These are phyloP conservation scores for Sclerotinia trifoliorum DNA, from an alignment of 2,329 filamentous ascomycete species.

Conservation along the genomic window DNA sequence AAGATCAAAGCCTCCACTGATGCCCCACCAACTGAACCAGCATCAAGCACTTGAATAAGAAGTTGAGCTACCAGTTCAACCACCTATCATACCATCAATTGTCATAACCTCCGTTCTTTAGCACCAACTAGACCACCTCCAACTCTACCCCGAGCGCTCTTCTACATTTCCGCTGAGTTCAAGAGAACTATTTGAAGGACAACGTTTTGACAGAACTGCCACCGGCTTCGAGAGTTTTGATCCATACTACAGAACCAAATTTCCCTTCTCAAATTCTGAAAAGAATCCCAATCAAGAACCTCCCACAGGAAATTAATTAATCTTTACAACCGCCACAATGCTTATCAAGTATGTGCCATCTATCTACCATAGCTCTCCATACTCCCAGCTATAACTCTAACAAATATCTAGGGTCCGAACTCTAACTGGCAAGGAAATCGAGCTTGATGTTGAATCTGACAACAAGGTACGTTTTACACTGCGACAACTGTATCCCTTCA, in stretches of 20 bases:
- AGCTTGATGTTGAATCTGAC: slow-evolving; percentile 91
- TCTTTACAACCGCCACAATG: background rate
- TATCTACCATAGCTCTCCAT: no score
- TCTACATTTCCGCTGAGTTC: background rate
- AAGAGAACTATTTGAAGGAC: background rate
- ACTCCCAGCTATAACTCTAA: slow-evolving; percentile 5
- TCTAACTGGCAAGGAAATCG: slow-evolving; percentile 97
- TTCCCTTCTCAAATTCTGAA: background rate
- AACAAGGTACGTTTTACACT: slow-evolving; percentile 67
- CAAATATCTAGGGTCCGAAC: slow-evolving; percentile 76
- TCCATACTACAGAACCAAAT: background rate
- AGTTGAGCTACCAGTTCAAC: background rate
- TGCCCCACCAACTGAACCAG: no score
- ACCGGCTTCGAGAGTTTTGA: background rate
- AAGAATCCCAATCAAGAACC: background rate
- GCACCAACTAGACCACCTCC: no score
- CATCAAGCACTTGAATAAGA: no score
- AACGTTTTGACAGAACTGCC: background rate
- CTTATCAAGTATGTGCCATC: slow-evolving; percentile 15
- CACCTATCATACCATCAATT: background rate
- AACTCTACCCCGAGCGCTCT: background rate
- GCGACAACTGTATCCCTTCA: background rate
- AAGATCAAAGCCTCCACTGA: no score
- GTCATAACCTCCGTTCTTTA: background rate
- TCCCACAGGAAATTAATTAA: background rate